Base-by-base conservation (phyloP, 306 rosid genomes). In the Phaseolus lunatus region DNA sequence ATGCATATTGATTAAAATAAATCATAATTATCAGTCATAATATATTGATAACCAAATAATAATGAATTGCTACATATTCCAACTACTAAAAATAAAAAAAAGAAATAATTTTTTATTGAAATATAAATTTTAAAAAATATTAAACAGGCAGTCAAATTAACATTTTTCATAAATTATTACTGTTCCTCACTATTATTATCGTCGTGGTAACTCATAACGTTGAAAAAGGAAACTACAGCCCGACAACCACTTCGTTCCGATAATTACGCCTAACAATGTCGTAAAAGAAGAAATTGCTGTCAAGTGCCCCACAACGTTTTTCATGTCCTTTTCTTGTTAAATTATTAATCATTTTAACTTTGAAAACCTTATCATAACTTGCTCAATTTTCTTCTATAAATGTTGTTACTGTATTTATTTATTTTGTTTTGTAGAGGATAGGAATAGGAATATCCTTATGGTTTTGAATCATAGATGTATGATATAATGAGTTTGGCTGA, bases 201-300 rank as follows among this genome's bases (percentile, higher is more conserved):
- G 12, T 39, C 2, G 13, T 39, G 44, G 44, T 39, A 39, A 39
- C 44, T 39, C 3, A 37, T 9, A 39, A 39, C 13, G 3, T 39
- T 9, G 12, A 39, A 9, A 39, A 39, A 9, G 13, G 11, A 43
- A 41, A 67, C 61, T 19, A 27, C 12, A 27, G n/a, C 67, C 81
- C 85, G 81, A 75, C 77, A 69, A 18, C 44, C 23, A 2, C 24
- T 37, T 49, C 49, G 19, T 24, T 39, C 31, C 19, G 10, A 50
- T 39, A 23, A 62, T 50, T 71, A 23, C 66, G 45, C 26, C 19
- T 2, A 12, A 62, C 67, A 52, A 26, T 12, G 74, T 80, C 67
- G 79, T 31, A 29, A 64, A 52, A 26, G n/a, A n/a, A n/a, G 29
- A 12, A 27, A 48, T 24, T 19, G 59, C 53, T 50, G 18, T 59